Percentiles rank a stretch among this genome's conserved stretches.
These are phyloP conservation scores for Bacidia gigantensis DNA, from an alignment of 495 filamentous ascomycete species.

Conservation along the genomic window DNA sequence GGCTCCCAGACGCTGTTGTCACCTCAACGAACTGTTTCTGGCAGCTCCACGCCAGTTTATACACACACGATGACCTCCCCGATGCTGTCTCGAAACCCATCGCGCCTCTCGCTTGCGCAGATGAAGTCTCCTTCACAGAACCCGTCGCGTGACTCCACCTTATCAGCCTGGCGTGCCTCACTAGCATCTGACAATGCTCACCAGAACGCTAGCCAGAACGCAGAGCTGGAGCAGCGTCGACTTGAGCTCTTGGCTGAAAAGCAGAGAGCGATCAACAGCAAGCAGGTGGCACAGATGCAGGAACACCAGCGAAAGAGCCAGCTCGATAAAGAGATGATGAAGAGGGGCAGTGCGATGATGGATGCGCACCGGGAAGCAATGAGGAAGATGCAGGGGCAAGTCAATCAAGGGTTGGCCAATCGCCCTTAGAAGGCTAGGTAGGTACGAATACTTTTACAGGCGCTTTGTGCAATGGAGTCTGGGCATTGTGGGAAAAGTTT, in stretches of 20 bases:
- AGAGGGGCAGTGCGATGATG: conserved; percentile 55
- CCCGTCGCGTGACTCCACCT: conserved; percentile 12
- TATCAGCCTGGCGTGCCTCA: conserved; percentile 19
- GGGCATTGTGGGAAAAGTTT: no score
- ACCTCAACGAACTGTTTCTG: conserved; percentile 10
- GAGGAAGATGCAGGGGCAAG: conserved; percentile 65
- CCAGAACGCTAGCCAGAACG: conserved; percentile 22
- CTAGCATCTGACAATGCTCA: conserved; percentile 11
- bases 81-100: not conserved
- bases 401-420: conserved; percentile 27
- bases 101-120: not conserved
- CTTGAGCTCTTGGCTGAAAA: conserved; percentile 32
- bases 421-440: not conserved
- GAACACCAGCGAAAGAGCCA: conserved; percentile 29
- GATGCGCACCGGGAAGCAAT: conserved; percentile 71
- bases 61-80: not conserved
- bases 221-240: conserved; percentile 27
- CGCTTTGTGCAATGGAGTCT: no score
- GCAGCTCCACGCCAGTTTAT: conserved; percentile 2
- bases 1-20: conserved; percentile 6
- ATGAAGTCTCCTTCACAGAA: not conserved
- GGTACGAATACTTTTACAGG: no score
- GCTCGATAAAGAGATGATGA: conserved; percentile 64
- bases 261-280: conserved; percentile 11
- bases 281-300: conserved; percentile 1